Evolutionary conservation across 129 eudicot species (phyloP).

Genomic region (Flaveria brownii): DNA sequence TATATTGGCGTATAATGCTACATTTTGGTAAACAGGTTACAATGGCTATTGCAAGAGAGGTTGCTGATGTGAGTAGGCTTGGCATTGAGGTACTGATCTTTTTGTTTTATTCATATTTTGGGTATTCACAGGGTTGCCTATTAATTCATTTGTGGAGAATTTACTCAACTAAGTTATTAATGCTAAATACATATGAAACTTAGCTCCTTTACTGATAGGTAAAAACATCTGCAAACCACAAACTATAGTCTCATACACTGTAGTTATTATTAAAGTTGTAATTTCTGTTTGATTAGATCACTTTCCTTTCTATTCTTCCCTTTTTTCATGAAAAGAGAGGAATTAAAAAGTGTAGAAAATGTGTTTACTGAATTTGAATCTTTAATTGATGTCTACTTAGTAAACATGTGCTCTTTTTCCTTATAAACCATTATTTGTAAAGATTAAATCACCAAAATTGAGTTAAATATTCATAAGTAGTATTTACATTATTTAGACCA

Average conservation of each 20-base stretch:
- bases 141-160: neutral
- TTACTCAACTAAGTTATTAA: neutral
- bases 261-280: neutral
- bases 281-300: conserved; percentile 5
- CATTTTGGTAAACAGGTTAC: conserved; percentile 51
- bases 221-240: neutral
- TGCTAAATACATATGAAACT: neutral
- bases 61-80: conserved; percentile 88
- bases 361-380: neutral
- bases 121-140: conserved; percentile 1
- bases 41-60: conserved; percentile 96
- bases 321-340: neutral
- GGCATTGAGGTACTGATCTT: conserved; percentile 77
- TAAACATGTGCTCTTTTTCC: neutral
- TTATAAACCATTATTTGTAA: neutral
- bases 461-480: neutral
- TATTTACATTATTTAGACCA: neutral
- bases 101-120: neutral
- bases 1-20: conserved; percentile 9
- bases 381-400: neutral
- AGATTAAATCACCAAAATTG: neutral
- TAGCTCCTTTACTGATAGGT: neutral
- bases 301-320: neutral
- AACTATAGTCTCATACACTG: neutral
- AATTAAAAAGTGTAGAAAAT: neutral